phyloP scores from a whole-genome alignment of 1,139 yeast genomes.

The Lodderomyces pseudojiufengensis region DNA sequence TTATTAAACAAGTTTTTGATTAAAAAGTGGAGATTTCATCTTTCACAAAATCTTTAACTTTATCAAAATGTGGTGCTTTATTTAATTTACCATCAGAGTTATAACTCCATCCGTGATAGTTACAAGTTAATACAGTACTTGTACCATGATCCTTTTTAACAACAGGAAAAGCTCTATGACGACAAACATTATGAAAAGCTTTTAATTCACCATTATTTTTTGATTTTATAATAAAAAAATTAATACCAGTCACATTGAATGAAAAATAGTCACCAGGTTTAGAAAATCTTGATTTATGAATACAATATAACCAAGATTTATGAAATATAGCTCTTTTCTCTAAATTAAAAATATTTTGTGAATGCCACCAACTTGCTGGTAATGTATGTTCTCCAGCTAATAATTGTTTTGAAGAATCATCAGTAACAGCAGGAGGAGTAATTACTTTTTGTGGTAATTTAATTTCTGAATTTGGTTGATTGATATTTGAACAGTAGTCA shows the following conservation, averaged over 20 bases:
- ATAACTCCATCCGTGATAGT: slow-evolving; percentile 66
- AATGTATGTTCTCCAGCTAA: slow-evolving; percentile 54
- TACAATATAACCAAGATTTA: slow-evolving; percentile 53
- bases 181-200: slow-evolving; percentile 62
- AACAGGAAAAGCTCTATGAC: slow-evolving; percentile 62
- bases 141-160: slow-evolving; percentile 58
- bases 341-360: slow-evolving; percentile 52
- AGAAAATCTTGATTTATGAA: slow-evolving; percentile 46
- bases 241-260: slow-evolving; percentile 49
- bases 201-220: slow-evolving; percentile 46
- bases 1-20: no score
- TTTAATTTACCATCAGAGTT: slow-evolving; percentile 54
- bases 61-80: slow-evolving; percentile 59
- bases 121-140: slow-evolving; percentile 53
- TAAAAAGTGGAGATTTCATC: slow-evolving; percentile 56
- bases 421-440: slow-evolving; percentile 1
- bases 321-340: slow-evolving; percentile 56
- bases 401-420: slow-evolving; percentile 10
- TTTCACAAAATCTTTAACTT: slow-evolving; percentile 53
- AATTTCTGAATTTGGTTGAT: neutral
- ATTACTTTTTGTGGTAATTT: slow-evolving; percentile 1
- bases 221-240: slow-evolving; percentile 53
- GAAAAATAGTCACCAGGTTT: slow-evolving; percentile 57
- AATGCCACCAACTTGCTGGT: slow-evolving; percentile 66
- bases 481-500: slow-evolving; percentile 4